These are phyloP conservation scores for Excoecaria agallocha DNA, from an alignment of 345 rosid genomes.

Conservation along the genomic window DNA sequence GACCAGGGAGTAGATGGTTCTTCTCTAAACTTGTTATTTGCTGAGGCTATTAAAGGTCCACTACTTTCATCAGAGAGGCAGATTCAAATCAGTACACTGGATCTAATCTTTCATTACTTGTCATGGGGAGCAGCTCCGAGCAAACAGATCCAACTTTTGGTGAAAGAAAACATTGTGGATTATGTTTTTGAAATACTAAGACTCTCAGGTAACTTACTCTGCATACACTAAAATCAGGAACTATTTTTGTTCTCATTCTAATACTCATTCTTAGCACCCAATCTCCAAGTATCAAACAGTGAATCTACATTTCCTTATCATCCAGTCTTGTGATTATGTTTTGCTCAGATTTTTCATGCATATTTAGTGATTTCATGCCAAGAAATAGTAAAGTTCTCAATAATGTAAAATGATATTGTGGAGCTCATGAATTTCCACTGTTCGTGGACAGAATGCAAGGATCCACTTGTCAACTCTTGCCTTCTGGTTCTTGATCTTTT, in stretches of 20 bases:
- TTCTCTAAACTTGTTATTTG: constrained; percentile 55
- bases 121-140: constrained; percentile 44
- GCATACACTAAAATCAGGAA: no score
- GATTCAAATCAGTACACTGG: constrained; percentile 66
- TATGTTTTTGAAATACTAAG: constrained; percentile 88
- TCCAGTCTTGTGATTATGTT: not conserved
- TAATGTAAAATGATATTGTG: constrained; percentile 7
- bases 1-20: constrained; percentile 40
- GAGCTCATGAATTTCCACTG: constrained; percentile 24
- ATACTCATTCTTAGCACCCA: not conserved
- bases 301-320: not conserved
- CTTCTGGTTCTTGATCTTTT: constrained; percentile 70
- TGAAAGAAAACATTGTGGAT: constrained; percentile 80
- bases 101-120: constrained; percentile 60
- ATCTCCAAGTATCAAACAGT: not conserved
- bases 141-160: constrained; percentile 56
- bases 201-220: constrained; percentile 65
- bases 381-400: not conserved
- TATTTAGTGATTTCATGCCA: not conserved
- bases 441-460: constrained; percentile 59
- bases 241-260: no score
- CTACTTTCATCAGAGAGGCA: constrained; percentile 84
- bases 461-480: constrained; percentile 70
- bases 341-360: not conserved
- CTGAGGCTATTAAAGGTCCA: constrained; percentile 90